Evolutionary conservation across 306 rosid species (phyloP).

Genomic region (Lathyrus sativus): DNA sequence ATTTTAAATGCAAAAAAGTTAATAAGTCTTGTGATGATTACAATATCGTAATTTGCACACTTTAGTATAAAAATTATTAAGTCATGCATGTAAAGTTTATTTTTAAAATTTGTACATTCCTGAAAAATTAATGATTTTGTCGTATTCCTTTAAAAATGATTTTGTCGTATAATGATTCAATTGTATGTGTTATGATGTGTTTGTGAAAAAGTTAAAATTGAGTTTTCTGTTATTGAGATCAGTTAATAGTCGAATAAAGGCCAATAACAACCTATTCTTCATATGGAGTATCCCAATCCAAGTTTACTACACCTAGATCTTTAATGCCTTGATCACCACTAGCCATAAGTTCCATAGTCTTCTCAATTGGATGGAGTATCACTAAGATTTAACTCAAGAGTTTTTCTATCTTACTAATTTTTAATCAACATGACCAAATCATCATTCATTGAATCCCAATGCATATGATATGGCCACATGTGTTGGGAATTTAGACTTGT

Average conservation of each 20-base stretch:
- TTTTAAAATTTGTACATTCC: background rate
- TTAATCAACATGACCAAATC: background rate
- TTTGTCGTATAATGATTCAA: background rate
- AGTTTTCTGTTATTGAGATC: background rate
- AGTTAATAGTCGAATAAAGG: background rate
- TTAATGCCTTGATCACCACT: background rate
- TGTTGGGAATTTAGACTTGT: background rate
- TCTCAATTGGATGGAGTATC: background rate
- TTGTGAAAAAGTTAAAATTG: background rate
- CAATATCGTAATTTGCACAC: conserved; percentile 3
- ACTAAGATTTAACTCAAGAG: background rate
- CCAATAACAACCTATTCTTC: background rate
- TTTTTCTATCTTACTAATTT: background rate
- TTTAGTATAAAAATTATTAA: background rate
- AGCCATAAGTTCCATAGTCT: background rate
- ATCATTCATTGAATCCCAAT: background rate
- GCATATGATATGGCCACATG: background rate
- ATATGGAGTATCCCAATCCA: background rate
- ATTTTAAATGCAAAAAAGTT: background rate
- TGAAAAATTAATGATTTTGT: background rate
- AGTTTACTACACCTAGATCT: background rate
- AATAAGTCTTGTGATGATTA: conserved; percentile 3
- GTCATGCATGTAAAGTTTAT: background rate
- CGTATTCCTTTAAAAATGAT: background rate
- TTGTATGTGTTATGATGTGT: background rate